Evolutionary conservation across 2,329 filamentous ascomycete species (phyloP).

Genomic region (Neonectria punicea): DNA sequence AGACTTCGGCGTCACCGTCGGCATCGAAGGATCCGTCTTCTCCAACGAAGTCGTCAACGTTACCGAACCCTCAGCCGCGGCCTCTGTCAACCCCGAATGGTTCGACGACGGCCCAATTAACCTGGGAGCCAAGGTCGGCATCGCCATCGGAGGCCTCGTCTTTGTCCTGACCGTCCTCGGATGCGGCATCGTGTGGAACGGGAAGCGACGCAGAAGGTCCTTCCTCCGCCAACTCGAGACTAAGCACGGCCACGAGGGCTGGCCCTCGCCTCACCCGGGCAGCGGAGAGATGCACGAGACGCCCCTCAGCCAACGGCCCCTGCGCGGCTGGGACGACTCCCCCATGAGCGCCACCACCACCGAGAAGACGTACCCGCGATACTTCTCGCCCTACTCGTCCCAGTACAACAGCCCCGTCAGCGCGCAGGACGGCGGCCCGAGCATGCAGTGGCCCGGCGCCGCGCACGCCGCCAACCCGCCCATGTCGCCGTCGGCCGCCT

Average conservation of each 20-base stretch:
- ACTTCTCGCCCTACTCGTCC: conserved; percentile 70
- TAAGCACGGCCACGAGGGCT: conserved; percentile 43
- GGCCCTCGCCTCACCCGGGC: conserved; percentile 51
- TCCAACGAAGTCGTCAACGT: conserved; percentile 59
- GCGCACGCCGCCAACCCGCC: conserved; percentile 8
- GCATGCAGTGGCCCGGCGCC: conserved; percentile 15
- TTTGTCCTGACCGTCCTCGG: conserved; percentile 60
- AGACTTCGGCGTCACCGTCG: conserved; percentile 56
- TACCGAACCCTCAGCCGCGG: conserved; percentile 58
- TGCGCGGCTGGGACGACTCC: conserved; percentile 64
- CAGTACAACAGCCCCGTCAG: conserved; percentile 69
- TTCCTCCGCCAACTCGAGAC: conserved; percentile 61
- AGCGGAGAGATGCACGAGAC: conserved; percentile 47
- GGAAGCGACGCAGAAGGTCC: conserved; percentile 64
- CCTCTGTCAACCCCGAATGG: conserved; percentile 53
- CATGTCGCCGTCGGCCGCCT: conserved; percentile 1
- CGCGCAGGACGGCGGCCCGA: conserved; percentile 47
- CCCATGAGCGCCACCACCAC: conserved; percentile 56
- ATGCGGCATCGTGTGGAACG: conserved; percentile 65
- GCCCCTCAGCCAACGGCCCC: conserved; percentile 63
- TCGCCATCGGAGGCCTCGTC: conserved; percentile 63
- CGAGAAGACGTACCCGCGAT: conserved; percentile 55
- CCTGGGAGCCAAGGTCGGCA: conserved; percentile 67
- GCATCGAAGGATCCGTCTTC: conserved; percentile 64
- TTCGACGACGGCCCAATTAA: conserved; percentile 57